Conservation (phyloP, 148 eudicot species). For the Camellia sinensis region DNA sequence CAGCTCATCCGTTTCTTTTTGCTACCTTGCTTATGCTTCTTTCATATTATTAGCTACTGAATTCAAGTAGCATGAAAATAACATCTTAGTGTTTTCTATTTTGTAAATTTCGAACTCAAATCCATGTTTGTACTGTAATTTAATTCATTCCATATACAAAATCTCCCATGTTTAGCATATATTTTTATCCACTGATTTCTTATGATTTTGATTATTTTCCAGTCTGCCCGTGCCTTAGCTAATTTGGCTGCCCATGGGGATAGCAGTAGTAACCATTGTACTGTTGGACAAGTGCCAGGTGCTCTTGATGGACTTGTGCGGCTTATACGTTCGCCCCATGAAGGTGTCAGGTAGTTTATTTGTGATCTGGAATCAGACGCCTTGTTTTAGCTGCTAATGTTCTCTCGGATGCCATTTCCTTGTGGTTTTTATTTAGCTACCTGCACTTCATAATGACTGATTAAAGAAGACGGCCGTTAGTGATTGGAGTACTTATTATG, state of each 20-base stretch:
- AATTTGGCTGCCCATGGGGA: slow-evolving; percentile 96
- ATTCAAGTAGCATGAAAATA: background rate
- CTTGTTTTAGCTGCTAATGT: slow-evolving; percentile 9
- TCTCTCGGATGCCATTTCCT: slow-evolving; percentile 12
- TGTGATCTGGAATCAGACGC: slow-evolving; percentile 3
- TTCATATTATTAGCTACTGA: background rate
- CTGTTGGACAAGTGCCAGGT: slow-evolving; percentile 94
- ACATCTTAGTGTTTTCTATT: background rate
- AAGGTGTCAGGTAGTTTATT: slow-evolving; percentile 76
- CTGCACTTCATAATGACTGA: background rate
- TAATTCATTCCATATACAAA: background rate
- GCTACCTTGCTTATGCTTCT: background rate
- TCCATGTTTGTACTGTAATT: background rate
- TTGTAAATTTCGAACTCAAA: background rate
- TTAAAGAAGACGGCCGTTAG: background rate
- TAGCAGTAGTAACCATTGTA: slow-evolving; percentile 61
- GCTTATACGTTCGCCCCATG: slow-evolving; percentile 75
- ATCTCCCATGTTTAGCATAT: background rate
- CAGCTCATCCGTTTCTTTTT: background rate
- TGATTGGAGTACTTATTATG: background rate
- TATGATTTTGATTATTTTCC: slow-evolving; percentile 19
- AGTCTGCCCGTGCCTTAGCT: slow-evolving; percentile 98
- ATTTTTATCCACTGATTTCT: slow-evolving; percentile 1
- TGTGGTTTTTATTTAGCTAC: background rate
- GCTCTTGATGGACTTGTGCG: slow-evolving; percentile 90